These are phyloP conservation scores for Colletotrichum truncatum DNA, from an alignment of 2,329 filamentous ascomycete species.

Conservation along the genomic window DNA sequence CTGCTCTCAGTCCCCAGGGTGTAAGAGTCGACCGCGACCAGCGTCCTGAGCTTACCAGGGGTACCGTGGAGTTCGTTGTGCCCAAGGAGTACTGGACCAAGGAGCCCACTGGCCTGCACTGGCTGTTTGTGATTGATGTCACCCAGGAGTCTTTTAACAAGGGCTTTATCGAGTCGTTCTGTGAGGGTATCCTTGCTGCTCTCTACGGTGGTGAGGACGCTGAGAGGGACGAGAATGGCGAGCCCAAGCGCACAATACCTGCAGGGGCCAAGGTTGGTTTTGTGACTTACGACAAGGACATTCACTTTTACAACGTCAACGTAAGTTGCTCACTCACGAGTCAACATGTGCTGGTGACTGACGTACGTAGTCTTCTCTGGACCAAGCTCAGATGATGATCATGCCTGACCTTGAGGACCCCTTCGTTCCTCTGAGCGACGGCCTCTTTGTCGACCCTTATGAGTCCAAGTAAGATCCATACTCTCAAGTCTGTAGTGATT, in stretches of 20 bases:
- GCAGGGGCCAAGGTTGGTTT: conserved; percentile 89
- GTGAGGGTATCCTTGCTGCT: conserved; percentile 85
- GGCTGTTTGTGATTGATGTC: conserved; percentile 92
- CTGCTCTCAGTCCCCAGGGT: conserved; percentile 87
- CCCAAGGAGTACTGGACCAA: conserved; percentile 99
- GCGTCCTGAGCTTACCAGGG: conserved; percentile 87
- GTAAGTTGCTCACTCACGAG: conserved; percentile 58
- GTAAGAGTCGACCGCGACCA: conserved; percentile 88
- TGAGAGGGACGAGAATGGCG: conserved; percentile 62
- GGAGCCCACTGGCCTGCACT: conserved; percentile 86
- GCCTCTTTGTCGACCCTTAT: conserved; percentile 93
- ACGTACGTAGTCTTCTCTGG: conserved; percentile 68
- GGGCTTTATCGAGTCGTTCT: conserved; percentile 89
- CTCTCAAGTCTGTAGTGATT: not conserved
- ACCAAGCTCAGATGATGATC: conserved; percentile 96
- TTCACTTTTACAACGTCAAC: conserved; percentile 97
- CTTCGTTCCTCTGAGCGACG: conserved; percentile 90
- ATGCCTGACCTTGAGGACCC: conserved; percentile 98
- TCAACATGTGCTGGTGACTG: not conserved
- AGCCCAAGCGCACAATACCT: conserved; percentile 69
- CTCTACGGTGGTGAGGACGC: conserved; percentile 77
- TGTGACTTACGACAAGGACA: conserved; percentile 94
- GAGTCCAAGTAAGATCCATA: conserved; percentile 76
- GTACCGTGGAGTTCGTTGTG: conserved; percentile 95
- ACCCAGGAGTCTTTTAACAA: conserved; percentile 91